Evolutionary conservation across 1,139 yeast species (phyloP).

Genomic region (Hyphopichia buzzinii): DNA sequence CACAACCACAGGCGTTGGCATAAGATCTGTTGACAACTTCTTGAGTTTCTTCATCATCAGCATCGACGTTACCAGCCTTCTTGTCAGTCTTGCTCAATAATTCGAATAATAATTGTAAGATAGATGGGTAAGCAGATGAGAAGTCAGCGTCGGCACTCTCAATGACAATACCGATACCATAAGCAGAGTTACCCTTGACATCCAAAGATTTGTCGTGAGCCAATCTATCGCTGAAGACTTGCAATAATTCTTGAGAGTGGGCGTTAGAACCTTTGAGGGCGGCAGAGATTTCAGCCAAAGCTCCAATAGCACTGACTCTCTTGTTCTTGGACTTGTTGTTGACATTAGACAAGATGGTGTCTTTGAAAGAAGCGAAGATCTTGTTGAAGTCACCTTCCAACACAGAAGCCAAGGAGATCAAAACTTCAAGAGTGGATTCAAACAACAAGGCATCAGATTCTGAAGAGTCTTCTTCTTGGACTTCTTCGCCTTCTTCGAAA

Average conservation of each 20-base stretch:
- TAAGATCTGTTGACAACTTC: slow-evolving; percentile 81
- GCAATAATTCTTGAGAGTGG: slow-evolving; percentile 65
- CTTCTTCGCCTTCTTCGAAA: slow-evolving; percentile 52
- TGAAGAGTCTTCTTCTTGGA: slow-evolving; percentile 65
- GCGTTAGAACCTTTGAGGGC: slow-evolving; percentile 73
- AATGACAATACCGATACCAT: slow-evolving; percentile 85
- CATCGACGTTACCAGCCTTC: slow-evolving; percentile 54
- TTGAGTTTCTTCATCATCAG: slow-evolving; percentile 73
- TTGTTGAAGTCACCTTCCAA: slow-evolving; percentile 74
- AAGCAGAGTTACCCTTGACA: slow-evolving; percentile 94
- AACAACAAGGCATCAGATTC: slow-evolving; percentile 85
- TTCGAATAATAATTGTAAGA: slow-evolving; percentile 76
- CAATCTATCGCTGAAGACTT: slow-evolving; percentile 66
- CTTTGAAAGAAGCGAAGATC: slow-evolving; percentile 73
- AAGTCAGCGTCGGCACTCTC: slow-evolving; percentile 59
- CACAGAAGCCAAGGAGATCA: slow-evolving; percentile 71
- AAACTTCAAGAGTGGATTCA: slow-evolving; percentile 83
- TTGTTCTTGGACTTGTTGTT: slow-evolving; percentile 66
- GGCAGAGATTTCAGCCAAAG: slow-evolving; percentile 82
- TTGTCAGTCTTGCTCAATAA: slow-evolving; percentile 76
- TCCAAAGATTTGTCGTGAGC: slow-evolving; percentile 78
- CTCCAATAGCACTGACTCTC: slow-evolving; percentile 84
- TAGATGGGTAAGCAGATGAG: slow-evolving; percentile 61
- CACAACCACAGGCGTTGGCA: slow-evolving; percentile 97
- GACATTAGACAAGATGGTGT: slow-evolving; percentile 58